Evolutionary conservation across 495 filamentous ascomycete species (phyloP).

Genomic region (Tuber melanosporum): DNA sequence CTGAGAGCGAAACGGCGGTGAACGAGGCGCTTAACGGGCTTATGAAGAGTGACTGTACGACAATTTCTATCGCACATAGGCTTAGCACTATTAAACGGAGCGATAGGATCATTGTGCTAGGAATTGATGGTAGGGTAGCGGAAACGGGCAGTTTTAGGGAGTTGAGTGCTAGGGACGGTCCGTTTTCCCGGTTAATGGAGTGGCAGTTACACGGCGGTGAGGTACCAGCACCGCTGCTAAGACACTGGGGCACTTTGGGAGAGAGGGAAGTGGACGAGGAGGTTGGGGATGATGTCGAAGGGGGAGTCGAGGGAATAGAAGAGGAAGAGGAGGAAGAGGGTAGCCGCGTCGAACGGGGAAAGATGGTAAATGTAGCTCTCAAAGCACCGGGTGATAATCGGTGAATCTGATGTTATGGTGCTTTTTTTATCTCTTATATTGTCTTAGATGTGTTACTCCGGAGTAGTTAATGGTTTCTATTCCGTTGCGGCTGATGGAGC

Average conservation of each 20-base stretch:
- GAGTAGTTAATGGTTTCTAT: background rate
- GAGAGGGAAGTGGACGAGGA: background rate
- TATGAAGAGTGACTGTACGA: conserved; percentile 70
- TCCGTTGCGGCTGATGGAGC: background rate
- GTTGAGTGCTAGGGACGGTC: conserved; percentile 65
- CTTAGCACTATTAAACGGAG: conserved; percentile 93
- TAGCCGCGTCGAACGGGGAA: background rate
- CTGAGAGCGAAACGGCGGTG: conserved; percentile 94
- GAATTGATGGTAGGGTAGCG: conserved; percentile 75
- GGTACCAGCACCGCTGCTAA: background rate
- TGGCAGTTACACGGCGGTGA: conserved; percentile 95
- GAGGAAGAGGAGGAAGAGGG: background rate
- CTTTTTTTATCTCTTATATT: background rate
- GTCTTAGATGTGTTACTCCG: background rate
- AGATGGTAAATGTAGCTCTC: background rate
- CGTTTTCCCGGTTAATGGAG: conserved; percentile 93
- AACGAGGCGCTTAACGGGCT: conserved; percentile 78
- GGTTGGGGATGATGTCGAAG: background rate
- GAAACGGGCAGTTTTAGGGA: conserved; percentile 79
- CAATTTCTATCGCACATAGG: conserved; percentile 92
- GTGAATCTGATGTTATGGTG: background rate
- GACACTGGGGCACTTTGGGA: conserved; percentile 1
- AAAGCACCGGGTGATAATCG: conserved; percentile 2
- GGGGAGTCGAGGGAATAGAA: background rate
- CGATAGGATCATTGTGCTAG: conserved; percentile 84